These are phyloP conservation scores for Daldinia concentrica DNA, from an alignment of 495 filamentous ascomycete genomes.

Conservation along the genomic window DNA sequence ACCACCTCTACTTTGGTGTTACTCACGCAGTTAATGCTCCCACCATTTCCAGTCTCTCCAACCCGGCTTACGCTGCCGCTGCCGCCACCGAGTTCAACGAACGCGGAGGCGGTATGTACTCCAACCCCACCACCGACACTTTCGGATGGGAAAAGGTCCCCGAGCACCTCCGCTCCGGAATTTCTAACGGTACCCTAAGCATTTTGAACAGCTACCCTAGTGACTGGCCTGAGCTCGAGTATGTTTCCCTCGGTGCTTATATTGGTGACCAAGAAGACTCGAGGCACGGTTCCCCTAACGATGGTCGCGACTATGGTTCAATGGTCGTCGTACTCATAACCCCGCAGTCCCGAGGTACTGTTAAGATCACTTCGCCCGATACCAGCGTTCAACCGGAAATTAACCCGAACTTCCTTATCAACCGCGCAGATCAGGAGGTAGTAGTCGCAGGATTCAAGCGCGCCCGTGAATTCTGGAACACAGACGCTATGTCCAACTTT, in stretches of 20 bases:
- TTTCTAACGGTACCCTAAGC: background rate
- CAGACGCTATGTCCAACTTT: slow-evolving; percentile 41
- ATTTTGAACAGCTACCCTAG: background rate
- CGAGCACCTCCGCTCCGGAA: slow-evolving; percentile 32
- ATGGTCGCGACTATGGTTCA: background rate
- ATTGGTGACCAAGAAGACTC: background rate
- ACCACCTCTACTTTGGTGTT: slow-evolving; percentile 51
- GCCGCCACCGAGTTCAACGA: slow-evolving; percentile 28
- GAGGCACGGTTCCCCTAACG: background rate
- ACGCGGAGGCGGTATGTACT: slow-evolving; percentile 48
- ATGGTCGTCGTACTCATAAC: slow-evolving; percentile 51
- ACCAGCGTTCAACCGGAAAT: slow-evolving; percentile 61
- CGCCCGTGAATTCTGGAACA: slow-evolving; percentile 51
- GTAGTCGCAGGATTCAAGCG: slow-evolving; percentile 65
- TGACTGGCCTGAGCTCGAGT: background rate
- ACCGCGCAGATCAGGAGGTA: slow-evolving; percentile 64
- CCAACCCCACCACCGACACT: slow-evolving; percentile 53
- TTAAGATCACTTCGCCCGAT: slow-evolving; percentile 59
- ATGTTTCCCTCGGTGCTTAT: background rate
- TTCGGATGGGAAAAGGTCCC: slow-evolving; percentile 64
- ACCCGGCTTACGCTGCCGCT: background rate
- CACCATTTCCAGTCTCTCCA: slow-evolving; percentile 25
- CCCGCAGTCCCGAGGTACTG: slow-evolving; percentile 63
- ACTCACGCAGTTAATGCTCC: slow-evolving; percentile 42
- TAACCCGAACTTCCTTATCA: slow-evolving; percentile 63